Evolutionary conservation across 1,284 basidiomycete species (phyloP), one percentile per base, ranked within the genome.

Genomic region (Ceratobasidium papillatum): DNA sequence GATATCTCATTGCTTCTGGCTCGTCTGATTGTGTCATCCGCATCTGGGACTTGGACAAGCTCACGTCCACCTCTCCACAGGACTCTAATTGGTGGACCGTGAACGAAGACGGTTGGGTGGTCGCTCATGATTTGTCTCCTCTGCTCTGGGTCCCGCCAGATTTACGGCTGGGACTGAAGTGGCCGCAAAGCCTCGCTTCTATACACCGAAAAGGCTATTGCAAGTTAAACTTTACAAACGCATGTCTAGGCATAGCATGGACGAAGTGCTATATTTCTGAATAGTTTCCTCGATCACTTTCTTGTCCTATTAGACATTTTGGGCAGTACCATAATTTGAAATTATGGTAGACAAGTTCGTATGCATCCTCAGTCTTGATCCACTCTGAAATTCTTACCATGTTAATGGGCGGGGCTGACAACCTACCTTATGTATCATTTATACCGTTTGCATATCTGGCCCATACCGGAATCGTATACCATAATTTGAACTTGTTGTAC

Each of bases 21-120:
- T 75, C 74, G 17, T 17, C 17, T 43, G 75, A 75, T 66, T 8
- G 59, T 25, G 54, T 74, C 17, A 56, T 75, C n/a, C 75, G 62
- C 27, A 27, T 75, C 32, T 75, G 75, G 74, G 69, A 75, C 49
- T 43, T 14, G n/a, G 11, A 36, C 27, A 27, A 19, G 14, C n/a
- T 22, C n/a, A 38, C 19, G 8, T 38, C 34, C 17, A 7, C 14
- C 7, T 8, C 32, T 9, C 32, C 32, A 9, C 34, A 4, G 17
- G 34, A 36, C 58, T 12, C 12, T 3, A 12, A 56, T 12, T 54
- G 17, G 19, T 68, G 65, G 62, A 64, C 41, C 3, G 43, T 64
- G 38, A 17, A 43, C 25, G 62, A 45, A n/a, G 62, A 64, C 22
- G 62, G 62, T 14, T 45, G 38, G 62, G 62, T 64, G 5, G 38